Evolutionary conservation across 2,329 filamentous ascomycete genomes (phyloP), one percentile per base, ranked within the genome.

Genomic region (Fusarium nygamai): DNA sequence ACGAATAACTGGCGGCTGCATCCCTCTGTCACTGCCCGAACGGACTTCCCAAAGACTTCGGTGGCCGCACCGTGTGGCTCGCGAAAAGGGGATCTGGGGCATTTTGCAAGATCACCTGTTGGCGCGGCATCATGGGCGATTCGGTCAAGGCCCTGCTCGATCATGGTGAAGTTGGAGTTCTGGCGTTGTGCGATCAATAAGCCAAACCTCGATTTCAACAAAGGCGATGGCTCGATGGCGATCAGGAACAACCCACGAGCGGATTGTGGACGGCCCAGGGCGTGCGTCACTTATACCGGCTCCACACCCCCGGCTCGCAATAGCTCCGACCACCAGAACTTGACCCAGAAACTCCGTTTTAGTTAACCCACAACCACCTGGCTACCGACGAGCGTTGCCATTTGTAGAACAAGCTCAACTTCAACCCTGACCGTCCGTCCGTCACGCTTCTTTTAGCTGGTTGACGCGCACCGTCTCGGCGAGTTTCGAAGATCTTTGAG

Each of bases 151-250:
- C 33, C 44, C 51, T 57, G 36, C 64, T 61, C 66, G 63, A 67
- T 71, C 65, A 66, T 64, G 68, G 60, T 69, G 64, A 73, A 68
- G 74, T 70, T 73, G 61, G 54, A 68, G 56, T 65, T 65, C 64
- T 67, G 51, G 48, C 54, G 58, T 76, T 61, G 75, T 68, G 70
- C 78, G 79, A 81, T 81, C 69, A 72, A 65, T 74, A 70, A 73
- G 77, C 79, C 76, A 78, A 79, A 80, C 43, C 66, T 76, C 79
- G 80, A 81, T 81, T 78, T 68, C 75, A 66, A 67, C 67, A 73
- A 71, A 64, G 64, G 53, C 73, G 67, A 76, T 79, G 75, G 77
- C 74, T 72, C 74, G 68, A 78, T 72, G 71, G 68, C 66, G 66
- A 78, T 79, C 73, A 75, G 71, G 71, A 76, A 79, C 77, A 72